Conservation (phyloP, 139 green algal genomes). For the Limnomonas spitsbergensis region DNA sequence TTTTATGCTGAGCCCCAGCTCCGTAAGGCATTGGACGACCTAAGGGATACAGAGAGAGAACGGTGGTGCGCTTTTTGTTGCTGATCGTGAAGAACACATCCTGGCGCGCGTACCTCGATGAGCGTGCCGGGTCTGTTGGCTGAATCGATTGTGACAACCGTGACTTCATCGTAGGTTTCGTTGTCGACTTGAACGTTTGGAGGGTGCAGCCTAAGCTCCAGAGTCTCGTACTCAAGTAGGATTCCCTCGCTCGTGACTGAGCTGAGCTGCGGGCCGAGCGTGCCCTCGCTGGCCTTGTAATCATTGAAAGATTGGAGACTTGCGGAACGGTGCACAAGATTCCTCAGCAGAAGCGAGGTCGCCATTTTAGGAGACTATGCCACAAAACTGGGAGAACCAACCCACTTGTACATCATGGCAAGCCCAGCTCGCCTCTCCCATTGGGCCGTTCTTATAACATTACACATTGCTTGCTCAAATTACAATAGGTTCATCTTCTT, state of each 20-base stretch:
- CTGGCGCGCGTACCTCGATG: constrained; percentile 83
- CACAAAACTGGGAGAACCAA: background rate
- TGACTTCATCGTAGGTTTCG: constrained; percentile 61
- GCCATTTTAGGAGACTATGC: background rate
- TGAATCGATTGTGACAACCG: constrained; percentile 85
- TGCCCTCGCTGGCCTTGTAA: background rate
- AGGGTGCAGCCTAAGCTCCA: constrained; percentile 76
- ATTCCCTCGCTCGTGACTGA: constrained; percentile 42
- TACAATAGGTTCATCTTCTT: no score
- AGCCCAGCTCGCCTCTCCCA: no score
- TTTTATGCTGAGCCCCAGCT: constrained; percentile 82
- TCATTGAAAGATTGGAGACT: constrained; percentile 15
- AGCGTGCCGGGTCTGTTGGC: constrained; percentile 94
- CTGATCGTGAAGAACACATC: no score
- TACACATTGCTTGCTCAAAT: no score
- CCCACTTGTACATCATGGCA: no score
- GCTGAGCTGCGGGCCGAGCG: background rate
- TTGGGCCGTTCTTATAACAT: no score
- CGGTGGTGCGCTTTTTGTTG: background rate
- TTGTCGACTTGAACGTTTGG: constrained; percentile 83
- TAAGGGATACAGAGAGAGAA: constrained; percentile 32
- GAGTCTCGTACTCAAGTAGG: constrained; percentile 77
- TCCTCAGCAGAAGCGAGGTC: constrained; percentile 2
- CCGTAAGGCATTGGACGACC: constrained; percentile 94
- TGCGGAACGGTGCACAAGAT: background rate